Base-by-base conservation (phyloP, 345 rosid genomes). In the Hibiscus trionum region DNA sequence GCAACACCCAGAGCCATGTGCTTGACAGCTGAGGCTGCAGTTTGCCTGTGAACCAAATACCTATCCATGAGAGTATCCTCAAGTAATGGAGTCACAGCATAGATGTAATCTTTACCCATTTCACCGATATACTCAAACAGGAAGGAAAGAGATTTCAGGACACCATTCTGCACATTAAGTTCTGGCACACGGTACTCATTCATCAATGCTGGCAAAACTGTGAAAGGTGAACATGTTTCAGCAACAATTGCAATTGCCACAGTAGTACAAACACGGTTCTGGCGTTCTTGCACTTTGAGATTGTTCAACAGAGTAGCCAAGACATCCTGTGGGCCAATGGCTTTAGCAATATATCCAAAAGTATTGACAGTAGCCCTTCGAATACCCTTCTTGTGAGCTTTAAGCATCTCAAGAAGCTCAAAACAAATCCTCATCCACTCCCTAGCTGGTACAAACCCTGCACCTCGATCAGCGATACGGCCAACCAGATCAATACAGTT, bases 381-480 rank as follows among this genome's bases (percentile, higher is more conserved):
- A 59, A 96, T 93, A 52, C 99, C 99, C 84, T 95, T 95, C 82
- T 95, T 95, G 86, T 95, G 99, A 49, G 99, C 99, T 72, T 95
- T 92, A n/a, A 95, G 98, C 99, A 95, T 95, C 84, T 95, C 99
- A 7, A 95, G 94, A 59, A 95, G 94, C 88, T 95, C 99, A 66
- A 95, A 95, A 79, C 96, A 92, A 37, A 95, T 95, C 82, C 97
- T 85, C 99, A 95, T 95, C 99, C 98, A 90, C 79, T 95, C 99
- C 77, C 98, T 92, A 21, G 99, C 99, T 12, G 99, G 98, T 71
- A 95, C 98, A 81, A 95, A 95, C 93, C 92, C 98, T 12, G 98
- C 98, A 71, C 99, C 98, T 80, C 99, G 97, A 76, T 95, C 99
- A 39, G 99, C 99, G 75, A 95, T 95, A 71, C 99, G 90, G 63